phyloP scores from a whole-genome alignment of 495 filamentous ascomycete species.

The Neurospora terricola region DNA sequence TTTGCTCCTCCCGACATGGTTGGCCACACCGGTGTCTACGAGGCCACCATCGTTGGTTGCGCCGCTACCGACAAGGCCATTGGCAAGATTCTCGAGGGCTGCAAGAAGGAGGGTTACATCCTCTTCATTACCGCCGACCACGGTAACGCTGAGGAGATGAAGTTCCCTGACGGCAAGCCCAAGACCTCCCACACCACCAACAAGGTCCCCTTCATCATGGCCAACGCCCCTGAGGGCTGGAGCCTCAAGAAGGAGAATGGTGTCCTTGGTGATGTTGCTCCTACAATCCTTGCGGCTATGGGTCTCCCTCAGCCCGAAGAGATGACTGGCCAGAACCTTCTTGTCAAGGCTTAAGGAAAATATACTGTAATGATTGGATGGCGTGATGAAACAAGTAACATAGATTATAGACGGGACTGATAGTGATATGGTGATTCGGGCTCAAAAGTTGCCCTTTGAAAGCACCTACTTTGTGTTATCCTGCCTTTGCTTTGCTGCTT shows the following conservation, averaged over 20 bases:
- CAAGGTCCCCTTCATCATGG: slow-evolving; percentile 96
- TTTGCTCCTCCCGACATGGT: slow-evolving; percentile 99
- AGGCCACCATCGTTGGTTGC: slow-evolving; percentile 84
- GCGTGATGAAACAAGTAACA: slow-evolving; percentile 1
- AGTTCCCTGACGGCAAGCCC: slow-evolving; percentile 85
- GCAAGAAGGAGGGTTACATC: slow-evolving; percentile 83
- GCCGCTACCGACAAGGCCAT: slow-evolving; percentile 87
- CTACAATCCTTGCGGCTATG: slow-evolving; percentile 84
- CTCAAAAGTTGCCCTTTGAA: neutral
- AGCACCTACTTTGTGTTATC: neutral
- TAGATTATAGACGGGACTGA: slow-evolving; percentile 10
- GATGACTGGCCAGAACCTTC: slow-evolving; percentile 79
- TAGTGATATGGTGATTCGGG: neutral
- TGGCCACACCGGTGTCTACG: slow-evolving; percentile 93
- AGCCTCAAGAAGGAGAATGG: slow-evolving; percentile 71
- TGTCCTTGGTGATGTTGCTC: slow-evolving; percentile 92
- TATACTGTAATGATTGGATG: neutral
- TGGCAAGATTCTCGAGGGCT: slow-evolving; percentile 79
- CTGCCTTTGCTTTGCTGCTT: neutral
- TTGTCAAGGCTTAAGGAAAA: slow-evolving; percentile 70
- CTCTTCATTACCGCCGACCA: slow-evolving; percentile 95
- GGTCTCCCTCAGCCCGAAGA: slow-evolving; percentile 80
- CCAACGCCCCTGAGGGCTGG: slow-evolving; percentile 86
- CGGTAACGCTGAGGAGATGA: slow-evolving; percentile 98
- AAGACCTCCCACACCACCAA: slow-evolving; percentile 98